These are phyloP conservation scores for Eucalyptus erythrocorys DNA, from an alignment of 345 rosid genomes.

Conservation along the genomic window DNA sequence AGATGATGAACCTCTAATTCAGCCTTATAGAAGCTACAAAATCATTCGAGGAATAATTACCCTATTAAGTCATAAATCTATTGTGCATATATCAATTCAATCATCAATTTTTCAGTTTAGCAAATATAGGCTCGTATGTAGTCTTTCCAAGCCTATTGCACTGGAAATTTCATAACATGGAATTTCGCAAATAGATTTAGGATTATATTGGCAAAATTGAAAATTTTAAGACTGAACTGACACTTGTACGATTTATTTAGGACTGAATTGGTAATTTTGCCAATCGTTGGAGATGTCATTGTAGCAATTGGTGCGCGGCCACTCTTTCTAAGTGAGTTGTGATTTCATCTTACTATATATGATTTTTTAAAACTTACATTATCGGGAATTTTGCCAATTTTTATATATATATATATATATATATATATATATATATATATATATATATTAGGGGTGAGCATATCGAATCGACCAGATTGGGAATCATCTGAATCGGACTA, in stretches of 20 bases:
- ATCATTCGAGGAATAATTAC: not conserved
- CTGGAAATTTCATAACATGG: fast-evolving
- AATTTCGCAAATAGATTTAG: fast-evolving
- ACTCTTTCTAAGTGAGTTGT: not conserved
- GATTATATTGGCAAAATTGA: not conserved
- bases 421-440: too few relatives aligned
- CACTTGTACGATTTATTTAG: fast-evolving
- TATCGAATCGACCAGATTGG: fast-evolving
- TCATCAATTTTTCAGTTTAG: not conserved
- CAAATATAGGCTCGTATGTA: fast-evolving
- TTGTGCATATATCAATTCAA: not conserved
- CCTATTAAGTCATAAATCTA: not conserved
- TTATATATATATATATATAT: too few relatives aligned
- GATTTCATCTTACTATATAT: not conserved
- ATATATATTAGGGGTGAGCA: not conserved
- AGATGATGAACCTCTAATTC: not conserved
- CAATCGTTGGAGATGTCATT: not conserved
- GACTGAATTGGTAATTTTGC: not conserved
- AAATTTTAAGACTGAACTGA: fast-evolving
- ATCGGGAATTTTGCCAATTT: too few relatives aligned
- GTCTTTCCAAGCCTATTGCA: fast-evolving
- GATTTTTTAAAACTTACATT: not conserved
- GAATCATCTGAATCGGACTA: fast-evolving
- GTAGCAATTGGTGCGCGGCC: not conserved
- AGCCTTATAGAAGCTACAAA: not conserved